A percentile compares a stretch with the other conserved stretches of the same genome.
These are phyloP conservation scores for Piromyces finnis DNA, from an alignment of 192 early-diverging fungal species.

Conservation along the genomic window DNA sequence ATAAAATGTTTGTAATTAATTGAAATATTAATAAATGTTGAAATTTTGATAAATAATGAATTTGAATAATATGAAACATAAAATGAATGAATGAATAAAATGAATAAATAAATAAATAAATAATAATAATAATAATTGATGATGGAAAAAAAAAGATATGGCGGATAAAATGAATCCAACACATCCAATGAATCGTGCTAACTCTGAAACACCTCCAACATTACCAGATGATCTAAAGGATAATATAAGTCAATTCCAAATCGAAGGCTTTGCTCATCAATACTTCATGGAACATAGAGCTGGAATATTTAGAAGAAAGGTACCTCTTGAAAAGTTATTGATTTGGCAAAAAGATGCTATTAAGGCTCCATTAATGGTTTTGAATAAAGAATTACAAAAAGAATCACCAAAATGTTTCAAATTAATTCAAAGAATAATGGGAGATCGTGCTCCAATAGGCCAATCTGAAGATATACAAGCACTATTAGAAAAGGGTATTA, in stretches of 20 bases:
- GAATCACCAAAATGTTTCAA: conserved; percentile 77
- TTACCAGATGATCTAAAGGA: conserved; percentile 26
- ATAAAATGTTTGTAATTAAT: too few relatives aligned
- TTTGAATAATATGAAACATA: too few relatives aligned
- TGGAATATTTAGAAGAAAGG: conserved; percentile 55
- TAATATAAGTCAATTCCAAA: conserved; percentile 60
- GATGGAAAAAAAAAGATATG: not conserved
- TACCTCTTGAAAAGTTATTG: conserved; percentile 80
- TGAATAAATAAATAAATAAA: too few relatives aligned
- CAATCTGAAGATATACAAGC: conserved; percentile 44
- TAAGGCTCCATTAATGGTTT: conserved; percentile 57
- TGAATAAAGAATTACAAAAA: conserved; percentile 63
- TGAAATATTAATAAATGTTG: too few relatives aligned
- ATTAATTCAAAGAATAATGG: conserved; percentile 70
- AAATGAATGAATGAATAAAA: too few relatives aligned
- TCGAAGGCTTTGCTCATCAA: conserved; percentile 75
- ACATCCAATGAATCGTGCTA: not conserved
- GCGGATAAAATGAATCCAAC: not conserved
- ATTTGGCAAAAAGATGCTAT: conserved; percentile 54
- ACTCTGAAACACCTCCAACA: not conserved
- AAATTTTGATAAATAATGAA: too few relatives aligned
- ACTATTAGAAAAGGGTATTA: conserved; percentile 59
- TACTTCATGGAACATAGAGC: conserved; percentile 79
- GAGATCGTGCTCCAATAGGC: conserved; percentile 27
- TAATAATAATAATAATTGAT: not conserved